Evolutionary conservation across 768 basidiomycete species (phyloP), one percentile per base, ranked within the genome.

Genomic region (Pisolithus microcarpus): DNA sequence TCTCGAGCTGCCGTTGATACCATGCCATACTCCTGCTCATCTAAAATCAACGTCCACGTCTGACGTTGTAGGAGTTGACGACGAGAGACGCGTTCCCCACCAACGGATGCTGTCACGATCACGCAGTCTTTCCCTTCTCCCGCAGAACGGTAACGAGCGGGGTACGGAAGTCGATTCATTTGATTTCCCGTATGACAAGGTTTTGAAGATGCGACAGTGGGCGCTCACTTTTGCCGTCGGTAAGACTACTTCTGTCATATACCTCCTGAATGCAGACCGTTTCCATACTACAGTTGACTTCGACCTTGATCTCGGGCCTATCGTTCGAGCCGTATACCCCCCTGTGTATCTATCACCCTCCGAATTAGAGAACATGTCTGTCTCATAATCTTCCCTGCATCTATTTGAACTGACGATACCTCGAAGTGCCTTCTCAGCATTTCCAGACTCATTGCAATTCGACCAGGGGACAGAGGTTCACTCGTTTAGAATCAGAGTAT

Each of bases 401-500:
- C 18, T 34, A 1, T 30, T 48, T 31, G 36, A 46, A 43, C 50
- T 55, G 48, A 63, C 49, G 49, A 34, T 6, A 19, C 21, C 31
- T 21, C 42, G 2, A 46, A 96, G 93, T 50, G 89, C 92, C 2
- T 97, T 97, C 65, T 89, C 87, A 7, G 82, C 91, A 1, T 92
- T 97, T 60, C 93, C 93, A 0, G 93, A 97, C 62, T 91, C 91
- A 0, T 69, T 82, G 1, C 82, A 89, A 50, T 91, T 91, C 51
- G 83, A 88, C 43, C 84, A 94, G 62, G 91, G 91, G 6, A 81
- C 82, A 0, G 83, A 89, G 61, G 75, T 77, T 1, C 91, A 95
- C 65, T 91, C 89, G 0, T 95, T 95, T 71, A 83, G 92, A 46
- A 79, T 95, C 48, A 81, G 89, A 46, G 76, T 76, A 59, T 72